A percentile compares a stretch with the other conserved stretches of the same genome.
Evolutionary conservation across 176 grass and related monocot species (phyloP).

Genomic region (Eleusine coracana): DNA sequence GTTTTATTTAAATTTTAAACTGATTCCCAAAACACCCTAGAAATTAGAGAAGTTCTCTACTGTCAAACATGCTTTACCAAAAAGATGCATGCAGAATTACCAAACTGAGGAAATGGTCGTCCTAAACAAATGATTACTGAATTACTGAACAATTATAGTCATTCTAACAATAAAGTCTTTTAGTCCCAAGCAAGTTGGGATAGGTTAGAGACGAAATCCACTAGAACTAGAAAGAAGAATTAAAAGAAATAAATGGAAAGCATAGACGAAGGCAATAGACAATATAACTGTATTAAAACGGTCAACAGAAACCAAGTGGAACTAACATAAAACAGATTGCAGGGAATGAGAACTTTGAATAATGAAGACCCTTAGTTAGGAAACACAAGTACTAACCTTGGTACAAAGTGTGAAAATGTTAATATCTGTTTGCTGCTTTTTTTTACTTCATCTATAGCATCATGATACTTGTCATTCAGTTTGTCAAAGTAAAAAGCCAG

Average conservation of each 20-base stretch:
- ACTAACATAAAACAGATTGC: slow-evolving; percentile 18
- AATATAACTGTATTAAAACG: too few species aligned
- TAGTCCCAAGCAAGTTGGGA: too few species aligned
- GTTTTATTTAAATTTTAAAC: background rate
- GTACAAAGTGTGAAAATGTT: slow-evolving; percentile 97
- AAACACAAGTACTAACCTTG: slow-evolving; percentile 58
- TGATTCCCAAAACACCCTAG: background rate
- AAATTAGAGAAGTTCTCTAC: background rate
- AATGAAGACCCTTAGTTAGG: slow-evolving; percentile 1
- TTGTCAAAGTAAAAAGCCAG: slow-evolving; percentile 86
- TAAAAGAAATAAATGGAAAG: too few species aligned
- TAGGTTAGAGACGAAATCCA: too few species aligned
- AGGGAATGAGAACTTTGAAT: background rate
- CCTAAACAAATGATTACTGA: background rate
- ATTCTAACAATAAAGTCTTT: background rate
- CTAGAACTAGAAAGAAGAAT: too few species aligned
- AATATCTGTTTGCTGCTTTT: slow-evolving; percentile 68
- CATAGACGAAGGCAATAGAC: too few species aligned
- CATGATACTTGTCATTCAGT: slow-evolving; percentile 79
- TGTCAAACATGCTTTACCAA: background rate
- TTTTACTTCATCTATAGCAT: slow-evolving; percentile 76
- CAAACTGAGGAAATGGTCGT: background rate
- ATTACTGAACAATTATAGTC: background rate
- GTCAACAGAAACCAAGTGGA: slow-evolving; percentile 5
- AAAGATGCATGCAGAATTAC: background rate